These are phyloP conservation scores for Xylariales sp. DNA, from an alignment of 2,329 filamentous ascomycete genomes.

Conservation along the genomic window DNA sequence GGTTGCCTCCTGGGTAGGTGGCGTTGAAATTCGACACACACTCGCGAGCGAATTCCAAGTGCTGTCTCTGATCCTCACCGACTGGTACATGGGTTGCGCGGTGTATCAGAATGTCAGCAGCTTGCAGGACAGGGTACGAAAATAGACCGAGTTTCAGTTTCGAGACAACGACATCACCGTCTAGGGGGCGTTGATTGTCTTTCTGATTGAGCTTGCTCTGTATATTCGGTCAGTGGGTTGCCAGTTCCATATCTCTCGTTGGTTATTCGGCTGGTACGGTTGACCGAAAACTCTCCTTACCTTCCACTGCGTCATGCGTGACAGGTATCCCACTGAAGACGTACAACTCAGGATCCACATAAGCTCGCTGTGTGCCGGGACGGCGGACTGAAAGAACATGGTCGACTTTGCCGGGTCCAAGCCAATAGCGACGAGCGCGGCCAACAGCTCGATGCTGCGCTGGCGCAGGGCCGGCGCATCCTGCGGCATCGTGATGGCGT, in stretches of 20 bases:
- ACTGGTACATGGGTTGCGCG: slow-evolving; percentile 92
- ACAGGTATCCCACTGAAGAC: slow-evolving; percentile 88
- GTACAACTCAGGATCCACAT: slow-evolving; percentile 97
- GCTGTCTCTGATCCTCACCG: slow-evolving; percentile 91
- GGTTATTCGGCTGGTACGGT: no score
- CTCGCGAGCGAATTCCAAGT: slow-evolving; percentile 88
- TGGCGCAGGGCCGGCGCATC: slow-evolving; percentile 54
- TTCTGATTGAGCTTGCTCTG: slow-evolving; percentile 70
- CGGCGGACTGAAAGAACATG: slow-evolving; percentile 78
- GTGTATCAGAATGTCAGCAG: slow-evolving; percentile 89
- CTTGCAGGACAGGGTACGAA: slow-evolving; percentile 93
- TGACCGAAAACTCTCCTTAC: slow-evolving; percentile 33
- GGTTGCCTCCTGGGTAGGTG: slow-evolving; percentile 53
- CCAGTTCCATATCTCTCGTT: background rate
- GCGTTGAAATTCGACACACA: slow-evolving; percentile 86
- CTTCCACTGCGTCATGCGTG: slow-evolving; percentile 99
- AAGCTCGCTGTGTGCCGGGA: slow-evolving; percentile 76
- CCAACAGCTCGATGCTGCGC: slow-evolving; percentile 71
- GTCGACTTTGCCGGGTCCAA: slow-evolving; percentile 71
- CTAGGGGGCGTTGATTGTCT: slow-evolving; percentile 53
- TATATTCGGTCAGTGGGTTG: no score
- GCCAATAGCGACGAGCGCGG: slow-evolving; percentile 78
- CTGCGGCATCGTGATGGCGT: slow-evolving; percentile 82
- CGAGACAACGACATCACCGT: slow-evolving; percentile 44
- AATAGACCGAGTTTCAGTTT: slow-evolving; percentile 84